Evolutionary conservation across 2,329 filamentous ascomycete species (phyloP).

Genomic region (Curvularia eragrostidis): DNA sequence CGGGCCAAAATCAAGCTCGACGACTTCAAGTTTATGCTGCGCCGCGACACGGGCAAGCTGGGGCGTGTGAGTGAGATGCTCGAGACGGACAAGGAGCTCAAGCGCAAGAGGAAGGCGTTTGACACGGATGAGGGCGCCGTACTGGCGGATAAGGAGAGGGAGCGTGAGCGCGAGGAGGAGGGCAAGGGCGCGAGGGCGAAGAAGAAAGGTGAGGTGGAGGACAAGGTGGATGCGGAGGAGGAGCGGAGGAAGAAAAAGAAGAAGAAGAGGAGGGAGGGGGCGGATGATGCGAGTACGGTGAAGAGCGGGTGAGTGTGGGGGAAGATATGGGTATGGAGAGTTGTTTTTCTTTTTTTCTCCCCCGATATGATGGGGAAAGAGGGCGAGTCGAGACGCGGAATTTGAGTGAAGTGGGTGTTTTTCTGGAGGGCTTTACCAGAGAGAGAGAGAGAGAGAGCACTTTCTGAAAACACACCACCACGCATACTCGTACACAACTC

Average conservation of each 20-base stretch:
- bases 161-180: conserved; percentile 21
- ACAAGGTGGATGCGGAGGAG: conserved; percentile 5
- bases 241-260: conserved; percentile 27
- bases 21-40: conserved; percentile 93
- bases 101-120: conserved; percentile 79
- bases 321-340: too few species aligned
- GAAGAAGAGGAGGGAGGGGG: conserved; percentile 24
- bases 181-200: conserved; percentile 8
- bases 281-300: conserved; percentile 32
- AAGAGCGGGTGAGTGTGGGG: conserved; percentile 30
- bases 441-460: too few species aligned
- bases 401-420: too few species aligned
- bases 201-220: conserved; percentile 9
- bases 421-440: too few species aligned
- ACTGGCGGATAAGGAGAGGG: conserved; percentile 47
- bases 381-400: too few species aligned
- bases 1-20: conserved; percentile 98
- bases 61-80: conserved; percentile 90
- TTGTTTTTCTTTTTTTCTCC: not conserved
- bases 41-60: conserved; percentile 82
- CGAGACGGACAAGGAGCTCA: conserved; percentile 85
- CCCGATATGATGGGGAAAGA: too few species aligned
- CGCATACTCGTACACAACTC: too few species aligned
- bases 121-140: conserved; percentile 70
- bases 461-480: too few species aligned